phyloP scores from a whole-genome alignment of 1,284 basidiomycete genomes.

The Blastosporella zonata region DNA sequence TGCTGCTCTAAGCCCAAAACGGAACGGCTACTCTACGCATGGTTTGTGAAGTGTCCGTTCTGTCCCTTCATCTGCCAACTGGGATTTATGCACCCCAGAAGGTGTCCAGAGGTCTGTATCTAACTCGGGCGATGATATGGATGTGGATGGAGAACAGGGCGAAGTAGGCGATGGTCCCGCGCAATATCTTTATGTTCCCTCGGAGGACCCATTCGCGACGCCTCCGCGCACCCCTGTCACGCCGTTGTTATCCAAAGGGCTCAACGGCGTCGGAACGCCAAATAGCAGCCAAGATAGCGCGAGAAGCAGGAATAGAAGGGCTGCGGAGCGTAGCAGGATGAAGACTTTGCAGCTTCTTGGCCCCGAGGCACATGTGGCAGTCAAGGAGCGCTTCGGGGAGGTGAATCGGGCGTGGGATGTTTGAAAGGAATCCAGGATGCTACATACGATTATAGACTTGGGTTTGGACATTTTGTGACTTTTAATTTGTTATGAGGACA shows the following conservation, averaged over 20 bases:
- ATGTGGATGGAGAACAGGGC: background rate
- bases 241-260: conserved; percentile 7
- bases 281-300: conserved; percentile 3
- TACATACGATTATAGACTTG: background rate
- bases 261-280: conserved; percentile 1
- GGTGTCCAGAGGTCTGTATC: background rate
- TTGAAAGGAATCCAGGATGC: conserved; percentile 1
- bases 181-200: conserved; percentile 2
- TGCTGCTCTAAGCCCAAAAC: background rate
- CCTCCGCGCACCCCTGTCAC: conserved; percentile 7
- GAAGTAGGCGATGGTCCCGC: background rate
- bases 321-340: conserved; percentile 8
- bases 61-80: background rate
- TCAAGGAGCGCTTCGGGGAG: conserved; percentile 7
- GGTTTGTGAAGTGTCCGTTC: conserved; percentile 4
- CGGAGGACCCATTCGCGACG: conserved; percentile 13
- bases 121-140: background rate
- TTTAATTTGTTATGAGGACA: background rate
- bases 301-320: conserved; percentile 6
- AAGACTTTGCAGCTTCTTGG: conserved; percentile 16
- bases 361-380: conserved; percentile 9
- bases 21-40: background rate
- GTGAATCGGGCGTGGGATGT: conserved; percentile 1
- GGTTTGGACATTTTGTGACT: background rate
- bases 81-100: background rate